A percentile compares a stretch with the other conserved stretches of the same genome.
phyloP scores from a whole-genome alignment of 345 rosid species.

The Nasturtium officinale region DNA sequence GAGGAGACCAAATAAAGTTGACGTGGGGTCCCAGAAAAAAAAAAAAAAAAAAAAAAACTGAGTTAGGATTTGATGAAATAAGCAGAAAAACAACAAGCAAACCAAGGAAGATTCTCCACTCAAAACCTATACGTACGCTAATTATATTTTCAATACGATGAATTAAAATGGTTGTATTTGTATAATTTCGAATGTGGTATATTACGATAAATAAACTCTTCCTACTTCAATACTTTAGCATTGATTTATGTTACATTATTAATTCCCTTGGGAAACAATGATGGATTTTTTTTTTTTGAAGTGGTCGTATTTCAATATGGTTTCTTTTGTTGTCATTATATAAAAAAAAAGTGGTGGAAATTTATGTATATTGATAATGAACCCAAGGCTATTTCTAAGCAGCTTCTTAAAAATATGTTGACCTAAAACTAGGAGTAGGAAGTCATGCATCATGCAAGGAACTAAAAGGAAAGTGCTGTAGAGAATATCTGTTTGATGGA shows the following conservation, averaged over 20 bases:
- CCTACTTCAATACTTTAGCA: constrained; percentile 9
- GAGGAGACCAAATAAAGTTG: constrained; percentile 34
- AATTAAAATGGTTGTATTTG: neutral
- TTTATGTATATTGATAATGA: constrained; percentile 3
- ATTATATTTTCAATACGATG: neutral
- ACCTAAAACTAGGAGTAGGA: constrained; percentile 24
- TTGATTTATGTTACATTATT: constrained; percentile 7
- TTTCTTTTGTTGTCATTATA: too few species aligned
- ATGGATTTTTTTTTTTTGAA: too few species aligned
- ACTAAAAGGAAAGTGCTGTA: neutral
- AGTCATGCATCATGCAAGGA: constrained; percentile 19
- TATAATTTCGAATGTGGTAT: neutral
- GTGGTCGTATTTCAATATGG: too few species aligned
- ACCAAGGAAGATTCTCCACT: constrained; percentile 24
- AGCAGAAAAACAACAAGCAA: constrained; percentile 19
- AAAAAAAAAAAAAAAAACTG: neutral
- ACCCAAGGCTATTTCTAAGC: constrained; percentile 31
- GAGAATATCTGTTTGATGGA: neutral
- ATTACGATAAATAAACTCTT: neutral
- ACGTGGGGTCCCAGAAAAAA: constrained; percentile 28
- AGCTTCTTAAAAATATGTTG: constrained; percentile 32
- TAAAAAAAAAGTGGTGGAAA: neutral
- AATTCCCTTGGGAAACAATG: neutral
- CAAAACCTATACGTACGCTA: constrained; percentile 15
- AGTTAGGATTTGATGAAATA: constrained; percentile 32